These are phyloP conservation scores for Rhododendron griersonianum DNA, from an alignment of 148 eudicot genomes.

Conservation along the genomic window DNA sequence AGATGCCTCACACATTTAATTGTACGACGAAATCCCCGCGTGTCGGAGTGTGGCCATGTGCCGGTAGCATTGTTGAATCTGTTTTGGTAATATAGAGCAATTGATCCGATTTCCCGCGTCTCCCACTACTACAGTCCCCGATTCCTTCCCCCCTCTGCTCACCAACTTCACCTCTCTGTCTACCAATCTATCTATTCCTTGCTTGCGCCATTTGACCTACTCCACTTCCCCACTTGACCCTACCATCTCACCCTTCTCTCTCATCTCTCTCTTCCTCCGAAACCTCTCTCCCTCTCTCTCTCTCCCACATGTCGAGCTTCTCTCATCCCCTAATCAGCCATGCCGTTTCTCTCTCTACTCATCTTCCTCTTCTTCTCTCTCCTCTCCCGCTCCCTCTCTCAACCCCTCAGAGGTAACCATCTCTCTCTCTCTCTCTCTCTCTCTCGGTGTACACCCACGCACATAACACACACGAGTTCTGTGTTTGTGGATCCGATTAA, in stretches of 20 bases:
- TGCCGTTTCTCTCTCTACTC: constrained; percentile 23
- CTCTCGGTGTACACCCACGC: no score
- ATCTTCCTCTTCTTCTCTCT: constrained; percentile 21
- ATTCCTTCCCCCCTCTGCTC: constrained; percentile 7
- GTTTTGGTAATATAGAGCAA: no score
- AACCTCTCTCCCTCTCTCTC: neutral
- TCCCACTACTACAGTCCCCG: neutral
- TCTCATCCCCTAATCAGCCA: constrained; percentile 12
- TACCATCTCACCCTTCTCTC: neutral
- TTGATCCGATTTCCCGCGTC: constrained; percentile 15
- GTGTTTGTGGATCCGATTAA: neutral
- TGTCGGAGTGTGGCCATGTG: no score
- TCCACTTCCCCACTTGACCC: constrained; percentile 15
- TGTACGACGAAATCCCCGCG: no score
- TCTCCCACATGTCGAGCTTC: neutral
- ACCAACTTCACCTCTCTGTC: constrained; percentile 21
- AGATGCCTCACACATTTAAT: no score
- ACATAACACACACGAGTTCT: neutral
- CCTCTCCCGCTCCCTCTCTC: constrained; percentile 27
- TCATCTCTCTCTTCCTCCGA: constrained; percentile 16
- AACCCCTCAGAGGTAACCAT: constrained; percentile 47
- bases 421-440: neutral
- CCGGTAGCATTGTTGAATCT: no score
- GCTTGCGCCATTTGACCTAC: constrained; percentile 23
- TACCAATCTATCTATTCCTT: constrained; percentile 30